phyloP scores from a whole-genome alignment of 495 filamentous ascomycete species.

The Evernia prunastri region DNA sequence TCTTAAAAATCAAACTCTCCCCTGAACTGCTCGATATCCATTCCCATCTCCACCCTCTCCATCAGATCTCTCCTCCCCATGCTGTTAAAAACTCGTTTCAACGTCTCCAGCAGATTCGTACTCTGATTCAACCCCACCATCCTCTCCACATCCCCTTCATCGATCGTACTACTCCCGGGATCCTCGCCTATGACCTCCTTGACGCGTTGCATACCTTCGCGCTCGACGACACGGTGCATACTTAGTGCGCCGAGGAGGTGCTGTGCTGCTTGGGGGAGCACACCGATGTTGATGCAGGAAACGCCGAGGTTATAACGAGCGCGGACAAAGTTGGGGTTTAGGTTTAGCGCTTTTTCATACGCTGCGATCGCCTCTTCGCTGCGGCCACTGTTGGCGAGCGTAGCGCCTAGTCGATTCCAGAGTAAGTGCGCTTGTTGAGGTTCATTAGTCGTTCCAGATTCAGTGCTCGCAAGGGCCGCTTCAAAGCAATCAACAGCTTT shows the following conservation, averaged over 20 bases:
- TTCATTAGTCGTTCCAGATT: constrained; percentile 69
- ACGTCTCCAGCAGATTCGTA: constrained; percentile 90
- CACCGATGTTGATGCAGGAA: constrained; percentile 94
- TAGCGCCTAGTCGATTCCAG: constrained; percentile 96
- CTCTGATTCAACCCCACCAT: constrained; percentile 89
- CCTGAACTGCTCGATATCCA: constrained; percentile 87
- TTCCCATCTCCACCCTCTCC: constrained; percentile 76
- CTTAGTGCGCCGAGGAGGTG: constrained; percentile 87
- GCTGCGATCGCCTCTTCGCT: constrained; percentile 93
- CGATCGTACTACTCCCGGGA: constrained; percentile 19
- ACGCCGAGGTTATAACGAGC: constrained; percentile 96
- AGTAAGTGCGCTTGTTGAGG: constrained; percentile 78
- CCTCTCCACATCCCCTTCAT: constrained; percentile 65
- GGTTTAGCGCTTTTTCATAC: constrained; percentile 82
- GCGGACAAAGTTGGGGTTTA: constrained; percentile 92
- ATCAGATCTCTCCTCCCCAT: constrained; percentile 86
- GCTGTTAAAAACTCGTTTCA: constrained; percentile 85
- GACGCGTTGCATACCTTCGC: constrained; percentile 74
- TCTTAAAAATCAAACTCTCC: constrained; percentile 68
- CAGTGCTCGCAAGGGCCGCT: constrained; percentile 73
- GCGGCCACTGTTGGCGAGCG: constrained; percentile 87
- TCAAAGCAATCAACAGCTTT: constrained; percentile 99
- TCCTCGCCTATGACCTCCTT: constrained; percentile 68
- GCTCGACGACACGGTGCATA: constrained; percentile 96
- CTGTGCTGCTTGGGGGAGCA: constrained; percentile 84